Evolutionary conservation across 768 basidiomycete species (phyloP), one percentile per base, ranked within the genome.

Genomic region (Termitomyces sp.): DNA sequence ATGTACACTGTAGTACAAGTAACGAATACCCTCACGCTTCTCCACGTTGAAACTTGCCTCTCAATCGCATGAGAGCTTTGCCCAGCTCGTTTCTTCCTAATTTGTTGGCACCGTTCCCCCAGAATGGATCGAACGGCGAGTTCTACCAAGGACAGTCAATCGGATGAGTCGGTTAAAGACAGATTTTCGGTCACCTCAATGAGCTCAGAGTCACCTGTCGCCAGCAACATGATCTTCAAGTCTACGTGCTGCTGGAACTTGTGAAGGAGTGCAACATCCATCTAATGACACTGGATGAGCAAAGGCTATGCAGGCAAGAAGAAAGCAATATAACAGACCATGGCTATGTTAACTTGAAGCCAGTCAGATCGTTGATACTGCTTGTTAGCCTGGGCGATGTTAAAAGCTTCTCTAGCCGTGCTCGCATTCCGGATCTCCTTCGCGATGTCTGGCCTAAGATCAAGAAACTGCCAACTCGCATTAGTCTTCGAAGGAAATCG

Each of bases 61-160:
- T 77, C 66, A 91, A 71, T 62, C 86, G 80, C 65, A 83, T 80
- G 18, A 90, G 76, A 12, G 85, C 82, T 66, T 86, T 88, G 30
- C 89, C 89, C 32, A 91, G 81, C 69, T 91, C 86, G 62, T 91
- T 91, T 44, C 82, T 81, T 12, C 89, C 89, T 63, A 74, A 71
- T 23, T 79, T 75, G 70, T 91, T 83, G 23, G 78, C 75, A 1
- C 89, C 89, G 60, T 82, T 71, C 10, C 89, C 89, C 87, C 89
- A 91, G 69, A 89, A 89, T 36, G 86, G 74, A 66, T 91, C 89
- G 61, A 82, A 82, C 51, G 84, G 82, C 14, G 87, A 89, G 64
- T 87, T 81, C 87, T 88, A 32, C n/a, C 28, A 4, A 40, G 8
- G n/a, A 32, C 2, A 12, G 6, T 54, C 3, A 54, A 13, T 20